phyloP scores from a whole-genome alignment of 768 basidiomycete genomes.

The Lactifluus pinguis region DNA sequence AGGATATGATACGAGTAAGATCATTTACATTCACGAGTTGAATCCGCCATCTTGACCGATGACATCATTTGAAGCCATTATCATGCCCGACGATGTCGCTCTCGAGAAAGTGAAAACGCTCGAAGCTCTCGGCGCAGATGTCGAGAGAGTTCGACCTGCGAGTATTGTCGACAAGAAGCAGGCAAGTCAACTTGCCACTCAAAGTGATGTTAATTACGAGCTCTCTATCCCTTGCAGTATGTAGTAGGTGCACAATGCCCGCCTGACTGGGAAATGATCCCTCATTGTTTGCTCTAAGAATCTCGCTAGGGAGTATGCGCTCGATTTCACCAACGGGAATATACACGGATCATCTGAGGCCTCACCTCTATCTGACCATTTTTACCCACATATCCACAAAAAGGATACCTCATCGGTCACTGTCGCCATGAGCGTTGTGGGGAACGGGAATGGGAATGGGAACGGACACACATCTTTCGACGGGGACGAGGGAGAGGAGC shows the following conservation, averaged over 20 bases:
- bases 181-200: slow-evolving; percentile 33
- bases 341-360: slow-evolving; percentile 12
- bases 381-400: slow-evolving; percentile 21
- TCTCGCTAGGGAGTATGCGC: slow-evolving; percentile 72
- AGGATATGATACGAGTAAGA: slow-evolving; percentile 80
- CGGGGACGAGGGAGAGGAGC: slow-evolving; percentile 35
- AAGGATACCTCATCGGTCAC: slow-evolving; percentile 41
- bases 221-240: slow-evolving; percentile 14
- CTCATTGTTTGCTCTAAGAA: slow-evolving; percentile 45
- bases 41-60: neutral
- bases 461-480: slow-evolving; percentile 24
- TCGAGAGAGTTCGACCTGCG: slow-evolving; percentile 84
- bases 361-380: neutral
- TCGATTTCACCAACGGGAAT: slow-evolving; percentile 51
- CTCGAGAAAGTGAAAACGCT: slow-evolving; percentile 86
- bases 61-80: slow-evolving; percentile 49
- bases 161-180: slow-evolving; percentile 97
- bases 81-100: slow-evolving; percentile 85
- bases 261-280: no score
- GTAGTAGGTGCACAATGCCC: slow-evolving; percentile 30
- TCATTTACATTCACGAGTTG: neutral
- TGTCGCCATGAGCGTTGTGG: slow-evolving; percentile 40
- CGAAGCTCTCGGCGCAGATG: slow-evolving; percentile 75
- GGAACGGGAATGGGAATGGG: slow-evolving; percentile 23
- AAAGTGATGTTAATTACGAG: neutral